Conservation (phyloP, 768 basidiomycete genomes). For the Podaxis sp. region DNA sequence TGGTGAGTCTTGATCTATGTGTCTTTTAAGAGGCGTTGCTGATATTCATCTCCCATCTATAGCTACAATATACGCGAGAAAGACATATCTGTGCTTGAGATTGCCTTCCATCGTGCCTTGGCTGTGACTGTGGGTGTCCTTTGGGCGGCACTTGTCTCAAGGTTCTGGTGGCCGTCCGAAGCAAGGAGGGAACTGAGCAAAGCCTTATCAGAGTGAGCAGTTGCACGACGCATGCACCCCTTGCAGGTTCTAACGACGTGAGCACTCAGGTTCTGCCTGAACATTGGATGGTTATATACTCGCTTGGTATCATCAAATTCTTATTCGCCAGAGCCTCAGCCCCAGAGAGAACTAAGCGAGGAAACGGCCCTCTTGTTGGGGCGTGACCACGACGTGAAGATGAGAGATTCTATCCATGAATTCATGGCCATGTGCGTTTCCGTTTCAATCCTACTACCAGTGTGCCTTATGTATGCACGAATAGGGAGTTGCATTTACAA, state of each 20-base stretch:
- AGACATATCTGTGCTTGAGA: slow-evolving; percentile 57
- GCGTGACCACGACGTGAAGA: slow-evolving; percentile 36
- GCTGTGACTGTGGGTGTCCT: slow-evolving; percentile 85
- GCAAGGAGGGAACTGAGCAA: slow-evolving; percentile 85
- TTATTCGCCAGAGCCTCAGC: slow-evolving; percentile 50
- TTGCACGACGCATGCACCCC: slow-evolving; percentile 7
- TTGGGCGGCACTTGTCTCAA: slow-evolving; percentile 86
- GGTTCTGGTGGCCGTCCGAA: slow-evolving; percentile 96
- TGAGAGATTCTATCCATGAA: slow-evolving; percentile 69
- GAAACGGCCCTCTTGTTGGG: slow-evolving; percentile 29
- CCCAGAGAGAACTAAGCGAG: slow-evolving; percentile 27
- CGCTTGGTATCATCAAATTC: slow-evolving; percentile 88
- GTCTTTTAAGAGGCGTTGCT: neutral
- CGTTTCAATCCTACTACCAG: neutral
- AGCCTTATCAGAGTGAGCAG: slow-evolving; percentile 76
- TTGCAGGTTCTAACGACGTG: neutral
- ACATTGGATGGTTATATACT: slow-evolving; percentile 94
- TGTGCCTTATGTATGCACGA: neutral
- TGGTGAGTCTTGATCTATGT: slow-evolving; percentile 40
- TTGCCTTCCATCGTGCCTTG: slow-evolving; percentile 76
- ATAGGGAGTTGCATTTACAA: slow-evolving; percentile 93
- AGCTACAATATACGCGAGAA: slow-evolving; percentile 81
- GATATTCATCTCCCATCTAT: neutral
- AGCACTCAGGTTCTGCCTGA: slow-evolving; percentile 75
- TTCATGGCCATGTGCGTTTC: slow-evolving; percentile 87